Percentiles rank a stretch among this genome's conserved stretches.
Evolutionary conservation across 768 basidiomycete species (phyloP).

Genomic region (Amanita inopinata): DNA sequence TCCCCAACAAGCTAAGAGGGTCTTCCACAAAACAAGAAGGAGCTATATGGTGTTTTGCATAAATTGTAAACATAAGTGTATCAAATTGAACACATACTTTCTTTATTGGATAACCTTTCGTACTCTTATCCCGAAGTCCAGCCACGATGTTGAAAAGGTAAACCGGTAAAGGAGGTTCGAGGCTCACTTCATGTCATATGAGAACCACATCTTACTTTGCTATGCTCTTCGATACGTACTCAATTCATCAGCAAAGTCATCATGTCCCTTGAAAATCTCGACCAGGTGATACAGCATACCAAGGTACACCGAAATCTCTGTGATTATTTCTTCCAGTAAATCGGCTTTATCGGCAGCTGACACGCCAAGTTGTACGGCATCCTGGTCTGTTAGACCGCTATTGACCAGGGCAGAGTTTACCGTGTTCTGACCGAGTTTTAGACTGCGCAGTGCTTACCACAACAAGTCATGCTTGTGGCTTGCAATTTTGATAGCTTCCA

Average conservation of each 20-base stretch:
- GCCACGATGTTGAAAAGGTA: conserved; percentile 90
- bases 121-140: conserved; percentile 83
- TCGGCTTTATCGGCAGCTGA: conserved; percentile 63
- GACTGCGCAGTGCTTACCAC: conserved; percentile 35
- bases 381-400: conserved; percentile 69
- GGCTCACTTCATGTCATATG: conserved; percentile 56
- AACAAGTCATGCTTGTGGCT: conserved; percentile 78
- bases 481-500: conserved; percentile 86
- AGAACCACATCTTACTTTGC: not conserved
- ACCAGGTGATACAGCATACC: conserved; percentile 94
- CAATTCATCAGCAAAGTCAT: conserved; percentile 92
- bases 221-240: conserved; percentile 60
- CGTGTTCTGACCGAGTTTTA: not conserved
- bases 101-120: conserved; percentile 95
- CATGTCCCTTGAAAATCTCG: conserved; percentile 87
- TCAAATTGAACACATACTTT: conserved; percentile 43
- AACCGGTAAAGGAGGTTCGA: conserved; percentile 90
- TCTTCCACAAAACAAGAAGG: conserved; percentile 91
- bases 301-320: conserved; percentile 87
- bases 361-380: conserved; percentile 63
- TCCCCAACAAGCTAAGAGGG: conserved; percentile 84
- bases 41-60: conserved; percentile 39
- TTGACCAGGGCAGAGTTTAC: conserved; percentile 5
- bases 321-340: conserved; percentile 81
- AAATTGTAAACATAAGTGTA: not conserved